phyloP scores from a whole-genome alignment of 441 rosid genomes.

The Populus trichocarpa region DNA sequence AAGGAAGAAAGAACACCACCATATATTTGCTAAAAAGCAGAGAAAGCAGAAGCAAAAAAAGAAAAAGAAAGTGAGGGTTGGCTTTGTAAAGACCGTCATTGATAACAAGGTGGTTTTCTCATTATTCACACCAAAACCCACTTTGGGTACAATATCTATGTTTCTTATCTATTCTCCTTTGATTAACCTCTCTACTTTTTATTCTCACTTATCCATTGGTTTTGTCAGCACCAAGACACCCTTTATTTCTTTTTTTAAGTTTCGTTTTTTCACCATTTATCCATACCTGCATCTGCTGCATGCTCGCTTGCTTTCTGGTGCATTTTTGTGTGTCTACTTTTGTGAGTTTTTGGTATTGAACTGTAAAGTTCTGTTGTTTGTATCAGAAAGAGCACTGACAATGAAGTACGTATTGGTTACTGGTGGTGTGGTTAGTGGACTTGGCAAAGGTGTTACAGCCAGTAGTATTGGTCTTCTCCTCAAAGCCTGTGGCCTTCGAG shows the following conservation, averaged over 20 bases:
- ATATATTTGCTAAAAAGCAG: background rate
- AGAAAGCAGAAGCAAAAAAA: background rate
- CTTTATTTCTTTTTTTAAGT: background rate
- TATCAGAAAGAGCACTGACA: conserved; percentile 23
- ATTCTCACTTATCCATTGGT: conserved; percentile 6
- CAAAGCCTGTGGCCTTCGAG: conserved; percentile 80
- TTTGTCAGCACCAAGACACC: conserved; percentile 10
- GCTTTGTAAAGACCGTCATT: conserved; percentile 38
- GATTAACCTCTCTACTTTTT: background rate
- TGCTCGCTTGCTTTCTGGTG: background rate
- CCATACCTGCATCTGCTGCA: background rate
- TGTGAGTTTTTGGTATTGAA: background rate
- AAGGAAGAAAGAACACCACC: background rate
- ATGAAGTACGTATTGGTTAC: conserved; percentile 93
- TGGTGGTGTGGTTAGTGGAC: conserved; percentile 91
- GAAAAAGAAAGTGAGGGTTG: conserved; percentile 9
- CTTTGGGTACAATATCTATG: conserved; percentile 19
- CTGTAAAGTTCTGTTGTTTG: background rate
- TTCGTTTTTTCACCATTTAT: background rate
- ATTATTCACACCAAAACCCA: conserved; percentile 18
- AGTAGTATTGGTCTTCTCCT: conserved; percentile 87
- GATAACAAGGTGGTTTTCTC: conserved; percentile 30
- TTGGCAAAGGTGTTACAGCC: conserved; percentile 93
- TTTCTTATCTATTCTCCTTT: conserved; percentile 1
- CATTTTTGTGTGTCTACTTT: background rate